Conservation (phyloP, 2,329 filamentous ascomycete species). For the Penicillium sp. region DNA sequence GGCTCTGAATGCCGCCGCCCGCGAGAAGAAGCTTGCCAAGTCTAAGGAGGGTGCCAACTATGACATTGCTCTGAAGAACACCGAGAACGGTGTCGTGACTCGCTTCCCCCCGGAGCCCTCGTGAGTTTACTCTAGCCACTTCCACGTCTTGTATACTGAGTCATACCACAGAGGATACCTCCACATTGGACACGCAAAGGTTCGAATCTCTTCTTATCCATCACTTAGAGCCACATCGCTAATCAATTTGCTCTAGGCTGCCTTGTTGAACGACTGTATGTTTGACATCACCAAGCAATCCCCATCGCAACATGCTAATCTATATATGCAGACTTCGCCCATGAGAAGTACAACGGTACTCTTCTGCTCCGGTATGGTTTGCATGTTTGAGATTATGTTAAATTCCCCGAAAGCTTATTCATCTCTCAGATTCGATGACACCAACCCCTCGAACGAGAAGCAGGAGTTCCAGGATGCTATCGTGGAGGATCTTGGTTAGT, state of each 20-base stretch:
- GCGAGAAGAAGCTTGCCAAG: constrained; percentile 67
- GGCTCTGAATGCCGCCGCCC: constrained; percentile 66
- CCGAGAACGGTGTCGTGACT: constrained; percentile 85
- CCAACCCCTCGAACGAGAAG: constrained; percentile 96
- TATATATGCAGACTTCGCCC: constrained; percentile 67
- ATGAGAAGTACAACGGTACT: constrained; percentile 88
- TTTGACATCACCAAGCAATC: neutral
- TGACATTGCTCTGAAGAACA: constrained; percentile 81
- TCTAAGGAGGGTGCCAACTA: constrained; percentile 83
- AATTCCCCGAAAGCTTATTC: neutral
- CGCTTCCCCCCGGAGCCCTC: constrained; percentile 94
- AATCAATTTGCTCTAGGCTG: constrained; percentile 50
- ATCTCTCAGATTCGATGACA: constrained; percentile 73
- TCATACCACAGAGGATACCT: constrained; percentile 43
- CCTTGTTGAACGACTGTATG: constrained; percentile 78
- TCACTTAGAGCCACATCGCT: neutral
- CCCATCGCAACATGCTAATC: neutral
- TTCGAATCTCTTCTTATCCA: neutral
- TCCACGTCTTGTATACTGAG: neutral
- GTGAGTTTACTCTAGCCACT: constrained; percentile 47
- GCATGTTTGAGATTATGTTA: neutral
- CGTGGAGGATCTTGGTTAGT: constrained; percentile 69
- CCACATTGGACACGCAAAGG: constrained; percentile 92
- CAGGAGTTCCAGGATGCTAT: constrained; percentile 95
- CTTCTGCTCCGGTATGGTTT: constrained; percentile 67